Conservation (phyloP, 2,329 filamentous ascomycete species). For the Trichoderma endophyticum region DNA sequence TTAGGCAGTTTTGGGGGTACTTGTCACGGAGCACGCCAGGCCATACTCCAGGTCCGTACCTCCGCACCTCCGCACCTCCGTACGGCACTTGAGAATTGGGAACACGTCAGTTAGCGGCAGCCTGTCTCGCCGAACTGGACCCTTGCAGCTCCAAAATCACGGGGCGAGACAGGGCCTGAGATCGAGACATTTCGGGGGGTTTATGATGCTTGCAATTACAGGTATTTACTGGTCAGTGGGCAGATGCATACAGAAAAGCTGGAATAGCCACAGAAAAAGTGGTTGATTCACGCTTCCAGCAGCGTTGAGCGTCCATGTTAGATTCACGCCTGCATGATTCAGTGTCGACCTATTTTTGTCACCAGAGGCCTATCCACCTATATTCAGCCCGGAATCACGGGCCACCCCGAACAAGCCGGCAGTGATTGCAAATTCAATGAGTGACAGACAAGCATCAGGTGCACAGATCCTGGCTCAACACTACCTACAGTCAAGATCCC, state of each 20-base stretch:
- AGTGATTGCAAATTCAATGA: not conserved
- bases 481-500: rapidly evolving
- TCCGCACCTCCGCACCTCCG: conserved; percentile 11
- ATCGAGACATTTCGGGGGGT: not conserved
- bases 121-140: conserved; percentile 12
- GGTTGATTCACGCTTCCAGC: not conserved
- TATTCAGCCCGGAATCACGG: not conserved
- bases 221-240: not conserved
- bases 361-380: not conserved
- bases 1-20: not conserved
- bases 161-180: not conserved
- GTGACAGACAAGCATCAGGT: not conserved
- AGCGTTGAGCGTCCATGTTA: not conserved
- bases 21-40: not conserved
- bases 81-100: not conserved
- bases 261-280: not conserved
- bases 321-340: not conserved
- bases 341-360: not conserved
- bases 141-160: not conserved
- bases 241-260: not conserved
- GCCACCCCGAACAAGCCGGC: not conserved
- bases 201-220: not conserved
- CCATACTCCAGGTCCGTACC: not conserved
- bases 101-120: conserved; percentile 18
- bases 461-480: not conserved